phyloP scores from a whole-genome alignment of 129 eudicot genomes.

The Ambrosia trifida region DNA sequence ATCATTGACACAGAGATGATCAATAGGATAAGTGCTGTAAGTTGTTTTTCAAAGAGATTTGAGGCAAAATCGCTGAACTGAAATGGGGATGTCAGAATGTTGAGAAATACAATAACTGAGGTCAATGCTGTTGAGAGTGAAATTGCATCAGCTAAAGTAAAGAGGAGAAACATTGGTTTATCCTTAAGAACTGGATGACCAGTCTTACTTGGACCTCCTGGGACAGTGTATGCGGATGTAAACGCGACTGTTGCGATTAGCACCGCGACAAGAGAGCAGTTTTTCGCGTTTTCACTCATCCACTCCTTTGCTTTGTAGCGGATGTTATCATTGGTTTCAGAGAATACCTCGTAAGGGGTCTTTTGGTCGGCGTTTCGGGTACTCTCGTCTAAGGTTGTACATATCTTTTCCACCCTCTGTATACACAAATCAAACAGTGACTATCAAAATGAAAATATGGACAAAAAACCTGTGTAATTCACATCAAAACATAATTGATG shows the following conservation, averaged over 20 bases:
- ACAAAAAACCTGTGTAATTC: neutral
- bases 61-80: conserved; percentile 29
- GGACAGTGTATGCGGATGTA: conserved; percentile 47
- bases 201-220: conserved; percentile 31
- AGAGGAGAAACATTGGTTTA: conserved; percentile 28
- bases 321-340: conserved; percentile 21
- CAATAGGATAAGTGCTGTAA: conserved; percentile 28
- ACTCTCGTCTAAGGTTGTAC: neutral
- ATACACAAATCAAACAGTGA: conserved; percentile 18
- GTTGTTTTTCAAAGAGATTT: conserved; percentile 26
- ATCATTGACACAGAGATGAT: conserved; percentile 45
- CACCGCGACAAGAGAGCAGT: conserved; percentile 48
- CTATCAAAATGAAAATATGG: neutral
- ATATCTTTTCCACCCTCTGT: conserved; percentile 36
- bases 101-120: conserved; percentile 33
- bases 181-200: conserved; percentile 37
- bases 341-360: conserved; percentile 34
- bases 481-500: neutral
- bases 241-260: conserved; percentile 56
- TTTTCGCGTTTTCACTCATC: conserved; percentile 43
- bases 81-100: conserved; percentile 41
- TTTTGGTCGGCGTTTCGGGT: conserved; percentile 27
- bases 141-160: conserved; percentile 36
- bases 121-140: conserved; percentile 42
- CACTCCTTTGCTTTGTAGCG: conserved; percentile 37